phyloP scores from a whole-genome alignment of 371 early-diverging fungal species.

The Cladochytrium tenue region DNA sequence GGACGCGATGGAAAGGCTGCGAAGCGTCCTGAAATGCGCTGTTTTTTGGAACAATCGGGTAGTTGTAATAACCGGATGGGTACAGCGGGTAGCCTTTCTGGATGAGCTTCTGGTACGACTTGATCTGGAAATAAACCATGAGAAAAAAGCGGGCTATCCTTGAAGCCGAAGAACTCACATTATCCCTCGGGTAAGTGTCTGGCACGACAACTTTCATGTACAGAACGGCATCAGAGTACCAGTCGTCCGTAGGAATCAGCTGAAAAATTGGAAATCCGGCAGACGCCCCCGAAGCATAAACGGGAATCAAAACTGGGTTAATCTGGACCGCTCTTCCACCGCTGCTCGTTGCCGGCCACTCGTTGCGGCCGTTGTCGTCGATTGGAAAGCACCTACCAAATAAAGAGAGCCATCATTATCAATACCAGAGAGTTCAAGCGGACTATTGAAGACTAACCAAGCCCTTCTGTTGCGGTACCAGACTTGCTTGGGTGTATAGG shows the following conservation, averaged over 20 bases:
- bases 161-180: neutral
- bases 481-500: conserved; percentile 6
- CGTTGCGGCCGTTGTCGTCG: neutral
- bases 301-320: conserved; percentile 2
- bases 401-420: too few relatives aligned
- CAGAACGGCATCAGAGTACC: neutral
- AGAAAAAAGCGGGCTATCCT: neutral
- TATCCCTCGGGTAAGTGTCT: neutral
- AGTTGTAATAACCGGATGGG: neutral
- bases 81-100: neutral
- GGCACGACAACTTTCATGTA: conserved; percentile 4
- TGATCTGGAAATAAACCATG: neutral
- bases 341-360: neutral
- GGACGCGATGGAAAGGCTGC: neutral
- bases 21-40: neutral
- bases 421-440: too few relatives aligned
- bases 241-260: neutral
- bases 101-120: neutral
- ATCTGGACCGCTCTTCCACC: neutral
- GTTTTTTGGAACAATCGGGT: conserved; percentile 6
- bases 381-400: conserved; percentile 7
- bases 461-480: conserved; percentile 3
- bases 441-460: too few relatives aligned
- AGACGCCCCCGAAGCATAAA: neutral
- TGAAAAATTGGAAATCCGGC: conserved; percentile 7